Evolutionary conservation across 495 filamentous ascomycete genomes (phyloP).

Genomic region (Parmelia sp.): DNA sequence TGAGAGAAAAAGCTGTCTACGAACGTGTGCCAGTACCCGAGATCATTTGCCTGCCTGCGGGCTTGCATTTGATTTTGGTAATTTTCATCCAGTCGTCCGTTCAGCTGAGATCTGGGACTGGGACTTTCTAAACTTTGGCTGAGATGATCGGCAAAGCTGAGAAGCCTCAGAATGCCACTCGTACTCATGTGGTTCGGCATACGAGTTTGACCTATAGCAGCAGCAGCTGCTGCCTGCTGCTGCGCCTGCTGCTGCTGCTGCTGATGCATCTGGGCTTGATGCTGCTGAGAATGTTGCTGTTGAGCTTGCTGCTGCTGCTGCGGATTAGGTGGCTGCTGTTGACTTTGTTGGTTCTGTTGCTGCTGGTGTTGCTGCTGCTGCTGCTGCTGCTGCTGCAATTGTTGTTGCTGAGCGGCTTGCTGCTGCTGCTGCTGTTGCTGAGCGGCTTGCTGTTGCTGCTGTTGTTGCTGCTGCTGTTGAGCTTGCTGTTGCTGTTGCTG

Average conservation of each 20-base stretch:
- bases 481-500: slow-evolving; percentile 25
- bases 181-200: slow-evolving; percentile 47
- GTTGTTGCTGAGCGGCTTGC: slow-evolving; percentile 24
- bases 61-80: slow-evolving; percentile 37
- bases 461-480: too few species aligned
- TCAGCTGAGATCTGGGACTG: slow-evolving; percentile 34
- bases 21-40: slow-evolving; percentile 67
- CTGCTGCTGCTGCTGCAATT: slow-evolving; percentile 29
- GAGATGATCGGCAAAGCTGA: slow-evolving; percentile 64
- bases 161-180: slow-evolving; percentile 54
- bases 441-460: slow-evolving; percentile 23
- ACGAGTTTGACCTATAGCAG: slow-evolving; percentile 47
- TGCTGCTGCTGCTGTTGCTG: slow-evolving; percentile 28
- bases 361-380: slow-evolving; percentile 30
- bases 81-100: neutral
- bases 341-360: slow-evolving; percentile 36
- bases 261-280: slow-evolving; percentile 38
- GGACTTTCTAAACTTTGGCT: slow-evolving; percentile 54
- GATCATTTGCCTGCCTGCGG: slow-evolving; percentile 51
- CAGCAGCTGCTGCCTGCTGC: slow-evolving; percentile 31
- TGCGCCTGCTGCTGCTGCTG: slow-evolving; percentile 36
- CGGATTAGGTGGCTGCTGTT: slow-evolving; percentile 27
- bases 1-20: slow-evolving; percentile 70
- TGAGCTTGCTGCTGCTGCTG: slow-evolving; percentile 32
- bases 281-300: slow-evolving; percentile 30